Evolutionary conservation across 1,284 basidiomycete species (phyloP).

Genomic region (Testicularia cyperi): DNA sequence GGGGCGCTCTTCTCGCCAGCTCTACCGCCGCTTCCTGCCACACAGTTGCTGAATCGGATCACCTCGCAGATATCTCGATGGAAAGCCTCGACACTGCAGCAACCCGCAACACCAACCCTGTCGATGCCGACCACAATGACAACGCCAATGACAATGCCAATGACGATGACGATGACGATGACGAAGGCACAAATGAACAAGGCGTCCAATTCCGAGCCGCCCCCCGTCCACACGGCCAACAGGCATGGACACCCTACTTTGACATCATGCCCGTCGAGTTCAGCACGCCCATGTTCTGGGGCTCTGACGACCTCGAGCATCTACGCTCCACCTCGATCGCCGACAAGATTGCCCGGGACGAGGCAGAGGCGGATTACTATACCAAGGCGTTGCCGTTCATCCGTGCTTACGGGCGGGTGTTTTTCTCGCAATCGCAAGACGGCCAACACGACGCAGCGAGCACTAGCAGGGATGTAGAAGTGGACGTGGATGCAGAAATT

Average conservation of each 20-base stretch:
- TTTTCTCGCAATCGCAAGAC: conserved; percentile 23
- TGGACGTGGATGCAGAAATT: conserved; percentile 10
- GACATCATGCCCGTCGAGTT: conserved; percentile 71
- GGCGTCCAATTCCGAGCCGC: conserved; percentile 3
- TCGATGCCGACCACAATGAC: too few species aligned
- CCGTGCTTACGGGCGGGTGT: conserved; percentile 28
- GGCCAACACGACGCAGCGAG: conserved; percentile 9
- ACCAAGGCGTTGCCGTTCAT: conserved; percentile 61
- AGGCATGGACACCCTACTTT: conserved; percentile 50
- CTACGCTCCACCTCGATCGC: conserved; percentile 78
- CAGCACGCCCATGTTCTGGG: conserved; percentile 92
- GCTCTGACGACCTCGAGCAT: conserved; percentile 71
- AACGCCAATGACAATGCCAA: too few species aligned
- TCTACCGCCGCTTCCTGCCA: not conserved
- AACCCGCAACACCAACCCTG: not conserved
- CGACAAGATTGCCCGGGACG: conserved; percentile 83
- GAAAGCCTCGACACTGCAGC: conserved; percentile 3
- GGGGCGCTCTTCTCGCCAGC: conserved; percentile 6
- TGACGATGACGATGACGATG: not conserved
- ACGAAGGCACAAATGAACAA: conserved; percentile 24
- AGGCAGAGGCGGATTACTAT: conserved; percentile 76
- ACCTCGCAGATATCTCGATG: conserved; percentile 37
- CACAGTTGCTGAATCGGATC: too few species aligned
- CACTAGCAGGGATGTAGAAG: too few species aligned
- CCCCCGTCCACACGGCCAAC: conserved; percentile 12